Evolutionary conservation across 176 grass and related monocot genomes (phyloP).

Genomic region (Lolium perenne): DNA sequence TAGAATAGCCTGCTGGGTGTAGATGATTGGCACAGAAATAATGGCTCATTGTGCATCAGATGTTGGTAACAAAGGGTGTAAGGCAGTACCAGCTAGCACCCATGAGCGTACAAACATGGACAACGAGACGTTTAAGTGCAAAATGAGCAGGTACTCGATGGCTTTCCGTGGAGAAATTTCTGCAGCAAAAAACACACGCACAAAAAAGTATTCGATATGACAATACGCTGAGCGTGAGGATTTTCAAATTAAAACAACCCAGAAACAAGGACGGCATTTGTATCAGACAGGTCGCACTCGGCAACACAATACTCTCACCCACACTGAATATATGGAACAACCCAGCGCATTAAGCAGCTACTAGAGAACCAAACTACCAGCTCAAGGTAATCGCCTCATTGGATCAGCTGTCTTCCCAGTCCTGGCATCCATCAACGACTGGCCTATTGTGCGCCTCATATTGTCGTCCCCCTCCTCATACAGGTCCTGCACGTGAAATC

Average conservation of each 20-base stretch:
- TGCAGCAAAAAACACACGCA: background rate
- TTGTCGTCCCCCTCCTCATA: constrained; percentile 78
- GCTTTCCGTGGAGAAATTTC: background rate
- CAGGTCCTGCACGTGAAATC: constrained; percentile 64
- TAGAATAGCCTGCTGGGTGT: no score
- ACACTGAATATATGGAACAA: background rate
- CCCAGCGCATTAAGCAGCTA: background rate
- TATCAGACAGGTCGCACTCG: background rate
- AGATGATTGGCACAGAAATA: no score
- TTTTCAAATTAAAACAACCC: background rate
- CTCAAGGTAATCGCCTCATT: constrained; percentile 58
- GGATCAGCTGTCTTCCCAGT: constrained; percentile 69
- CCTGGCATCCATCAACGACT: constrained; percentile 77
- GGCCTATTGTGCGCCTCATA: constrained; percentile 90
- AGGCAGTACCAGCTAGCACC: no score
- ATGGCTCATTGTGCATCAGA: no score
- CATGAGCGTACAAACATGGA: no score
- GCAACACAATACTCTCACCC: background rate
- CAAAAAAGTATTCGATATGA: background rate
- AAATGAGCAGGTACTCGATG: background rate
- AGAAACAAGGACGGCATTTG: background rate
- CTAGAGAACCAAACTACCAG: background rate
- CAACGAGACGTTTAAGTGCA: no score
- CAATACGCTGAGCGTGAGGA: background rate
- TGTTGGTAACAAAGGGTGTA: no score